Base-by-base conservation (phyloP, 75 land plant species). In the Selaginella moellendorffii region DNA sequence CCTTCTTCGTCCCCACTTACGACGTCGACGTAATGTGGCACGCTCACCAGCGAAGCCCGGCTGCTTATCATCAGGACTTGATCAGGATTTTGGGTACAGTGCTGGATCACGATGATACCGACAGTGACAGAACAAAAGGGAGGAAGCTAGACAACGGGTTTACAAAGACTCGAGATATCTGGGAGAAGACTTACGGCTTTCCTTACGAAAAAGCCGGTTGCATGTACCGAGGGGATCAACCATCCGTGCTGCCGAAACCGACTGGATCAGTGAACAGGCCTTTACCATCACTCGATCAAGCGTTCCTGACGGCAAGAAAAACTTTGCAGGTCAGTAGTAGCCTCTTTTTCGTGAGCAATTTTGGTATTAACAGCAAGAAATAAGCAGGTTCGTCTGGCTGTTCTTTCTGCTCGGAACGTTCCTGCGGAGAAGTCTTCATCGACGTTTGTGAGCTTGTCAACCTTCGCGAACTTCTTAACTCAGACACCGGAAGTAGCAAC, bases 11-110 rank as follows among this genome's bases (percentile, higher is more conserved):
- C 26, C 97, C 97, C 62, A 90, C 97, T 28, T 90, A 90, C 61
- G 97, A 90, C 65, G 72, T 90, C 66, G 97, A 90, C 66, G 69
- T 90, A 52, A 84, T 90, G 59, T 90, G 97, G 97, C 92, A 90
- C 52, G 71, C 92, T 23, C 97, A 90, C 54, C 97, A 90, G 65
- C 74, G 82, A 56, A 73, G 74, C 22, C 80, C 97, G 25, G 69
- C 68, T 56, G 70, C 85, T 31, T 90, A 90, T 65, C 62, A 69
- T 28, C 70, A 72, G 31, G 97, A 90, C 31, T 56, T 74, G 70
- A 42, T 70, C 0, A 28, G 66, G 36, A 0, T 74, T 8, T 67
- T 90, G 28, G 93, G 88, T 2, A 76, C 59, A 67, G 72, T 90
- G 20, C 71, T 90, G 52, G 88, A 82, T 28, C 97, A 90, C 69